Conservation (phyloP, 139 green algal genomes). For the Chlamydomonas incerta region DNA sequence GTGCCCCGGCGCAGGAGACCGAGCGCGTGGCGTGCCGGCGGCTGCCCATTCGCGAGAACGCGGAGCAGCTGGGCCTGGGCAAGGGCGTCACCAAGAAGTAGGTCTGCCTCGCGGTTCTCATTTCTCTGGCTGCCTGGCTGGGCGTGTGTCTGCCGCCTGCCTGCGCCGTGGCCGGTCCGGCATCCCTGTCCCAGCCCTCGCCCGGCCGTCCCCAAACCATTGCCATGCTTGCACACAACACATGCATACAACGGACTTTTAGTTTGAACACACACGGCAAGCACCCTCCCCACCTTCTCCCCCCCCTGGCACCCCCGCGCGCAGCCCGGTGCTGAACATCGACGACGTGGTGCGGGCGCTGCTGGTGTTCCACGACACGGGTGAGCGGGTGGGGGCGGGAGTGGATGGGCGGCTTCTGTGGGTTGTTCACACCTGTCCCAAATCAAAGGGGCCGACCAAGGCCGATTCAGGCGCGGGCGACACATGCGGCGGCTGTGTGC, state of each 20-base stretch:
- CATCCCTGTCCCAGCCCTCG: too few relatives aligned
- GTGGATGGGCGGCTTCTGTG: too few relatives aligned
- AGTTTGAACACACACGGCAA: too few relatives aligned
- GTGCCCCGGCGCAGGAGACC: constrained; percentile 5
- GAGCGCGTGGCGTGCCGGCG: constrained; percentile 4
- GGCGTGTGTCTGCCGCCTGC: not conserved
- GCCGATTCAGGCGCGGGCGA: too few relatives aligned
- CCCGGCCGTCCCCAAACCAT: too few relatives aligned
- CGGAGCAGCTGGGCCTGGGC: constrained; percentile 28
- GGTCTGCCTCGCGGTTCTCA: not conserved
- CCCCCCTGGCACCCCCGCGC: not conserved
- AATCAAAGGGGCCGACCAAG: not conserved
- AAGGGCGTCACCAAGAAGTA: constrained; percentile 23
- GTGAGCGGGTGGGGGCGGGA: not conserved
- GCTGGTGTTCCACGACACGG: constrained; percentile 33
- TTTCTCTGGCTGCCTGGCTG: not conserved
- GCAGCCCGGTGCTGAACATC: constrained; percentile 54
- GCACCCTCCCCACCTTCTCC: not conserved
- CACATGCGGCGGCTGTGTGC: too few relatives aligned
- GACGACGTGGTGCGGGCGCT: constrained; percentile 48
- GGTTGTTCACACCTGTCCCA: too few relatives aligned
- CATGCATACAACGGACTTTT: too few relatives aligned
- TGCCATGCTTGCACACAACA: too few relatives aligned
- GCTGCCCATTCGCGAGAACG: constrained; percentile 42
- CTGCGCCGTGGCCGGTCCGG: too few relatives aligned